A percentile compares a stretch with the other conserved stretches of the same genome.
Conservation (phyloP, 1,139 yeast genomes). For the Geotrichum australiense region DNA sequence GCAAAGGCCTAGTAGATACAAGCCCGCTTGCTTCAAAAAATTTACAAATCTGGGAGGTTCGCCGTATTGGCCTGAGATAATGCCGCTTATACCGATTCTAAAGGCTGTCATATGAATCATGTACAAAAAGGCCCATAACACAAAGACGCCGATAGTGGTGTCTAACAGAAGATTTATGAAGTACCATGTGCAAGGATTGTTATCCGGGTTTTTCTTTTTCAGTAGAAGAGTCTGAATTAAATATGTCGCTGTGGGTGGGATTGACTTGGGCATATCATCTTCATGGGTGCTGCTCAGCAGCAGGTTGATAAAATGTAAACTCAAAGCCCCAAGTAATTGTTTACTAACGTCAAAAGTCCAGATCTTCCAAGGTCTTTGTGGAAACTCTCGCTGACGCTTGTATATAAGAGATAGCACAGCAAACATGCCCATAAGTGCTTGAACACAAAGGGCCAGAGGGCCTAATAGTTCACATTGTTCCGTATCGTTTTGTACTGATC, state of each 20-base stretch:
- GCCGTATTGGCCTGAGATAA: constrained; percentile 83
- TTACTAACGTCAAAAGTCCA: constrained; percentile 90
- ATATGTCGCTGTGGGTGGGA: constrained; percentile 8
- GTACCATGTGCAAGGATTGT: constrained; percentile 57
- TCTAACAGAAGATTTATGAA: constrained; percentile 81
- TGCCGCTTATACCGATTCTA: constrained; percentile 45
- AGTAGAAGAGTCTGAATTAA: no score
- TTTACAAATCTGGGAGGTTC: constrained; percentile 58
- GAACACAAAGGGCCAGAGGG: constrained; percentile 39
- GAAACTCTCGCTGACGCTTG: constrained; percentile 73
- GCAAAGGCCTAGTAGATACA: constrained; percentile 55
- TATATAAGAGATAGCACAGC: constrained; percentile 67
- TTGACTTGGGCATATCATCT: constrained; percentile 16
- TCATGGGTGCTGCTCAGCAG: constrained; percentile 41
- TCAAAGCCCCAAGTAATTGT: constrained; percentile 80
- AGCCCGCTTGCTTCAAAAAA: constrained; percentile 63
- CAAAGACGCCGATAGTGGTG: constrained; percentile 91
- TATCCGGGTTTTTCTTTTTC: constrained; percentile 30
- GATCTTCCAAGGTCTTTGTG: constrained; percentile 78
- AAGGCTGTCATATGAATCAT: constrained; percentile 45
- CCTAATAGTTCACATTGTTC: constrained; percentile 38
- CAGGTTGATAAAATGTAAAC: constrained; percentile 77
- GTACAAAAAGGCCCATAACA: constrained; percentile 52
- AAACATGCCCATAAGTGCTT: constrained; percentile 53
- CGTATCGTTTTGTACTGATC: no score